Evolutionary conservation across 345 rosid genomes (phyloP), one percentile per base, ranked within the genome.

Genomic region (Moricandia arvensis): DNA sequence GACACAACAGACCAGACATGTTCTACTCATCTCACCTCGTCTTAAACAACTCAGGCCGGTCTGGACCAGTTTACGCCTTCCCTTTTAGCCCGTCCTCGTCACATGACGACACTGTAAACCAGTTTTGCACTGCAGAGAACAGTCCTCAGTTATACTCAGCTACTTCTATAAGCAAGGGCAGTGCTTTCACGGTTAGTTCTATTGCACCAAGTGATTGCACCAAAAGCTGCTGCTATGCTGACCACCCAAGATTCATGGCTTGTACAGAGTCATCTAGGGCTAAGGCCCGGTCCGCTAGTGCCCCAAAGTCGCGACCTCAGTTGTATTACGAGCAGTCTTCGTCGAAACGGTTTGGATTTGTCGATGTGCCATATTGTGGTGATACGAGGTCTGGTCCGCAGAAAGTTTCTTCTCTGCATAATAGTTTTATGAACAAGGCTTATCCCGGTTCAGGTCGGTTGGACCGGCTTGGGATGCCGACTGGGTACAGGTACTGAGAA

Each of bases 391-490:
- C 61, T 78, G 89, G 75, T 82, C 91, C 82, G 1, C 92, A 80
- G 64, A 88, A 81, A 62, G 82, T 78, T 33, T 80, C 88, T 53
- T 78, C 79, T 11, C 33, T 87, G 79, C 87, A 86, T 18, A 76
- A 89, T 7, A 87, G 66, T 73, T 90, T 87, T 41, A 63, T 86
- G 9, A 86, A 75, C 77, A 95, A 87, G 74, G 98, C 91, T 8
- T 95, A 95, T 72, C 98, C 97, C 0, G 98, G 99, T 27, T 95
- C 94, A 0, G 99, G 99, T 60, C 91, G 91, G 34, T 76, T 95
- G 82, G 97, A 95, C 84, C 85, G 80, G 71, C 84, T 89, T 0
- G 99, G 98, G 41, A 87, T 88, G 98, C 97, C 97, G 0, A 34
- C 87, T 34, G 86, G 83, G 34, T 74, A 75, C 16, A 73, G 75